Conservation (phyloP, 352 stramenopile species). For the Aphanomyces astaci region DNA sequence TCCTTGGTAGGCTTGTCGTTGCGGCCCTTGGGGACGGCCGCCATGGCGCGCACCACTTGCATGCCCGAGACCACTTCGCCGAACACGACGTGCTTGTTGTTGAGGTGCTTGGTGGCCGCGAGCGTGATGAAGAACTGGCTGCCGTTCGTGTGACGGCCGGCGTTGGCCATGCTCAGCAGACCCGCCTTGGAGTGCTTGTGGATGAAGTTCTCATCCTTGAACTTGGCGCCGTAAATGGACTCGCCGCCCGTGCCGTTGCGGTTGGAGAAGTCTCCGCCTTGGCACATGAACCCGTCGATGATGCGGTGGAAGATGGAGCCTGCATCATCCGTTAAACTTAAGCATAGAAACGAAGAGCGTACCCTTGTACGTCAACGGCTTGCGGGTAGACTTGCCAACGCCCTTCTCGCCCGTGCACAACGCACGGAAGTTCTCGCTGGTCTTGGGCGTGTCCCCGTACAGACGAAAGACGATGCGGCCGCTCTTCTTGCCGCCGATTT, state of each 20-base stretch:
- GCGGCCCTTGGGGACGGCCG: slow-evolving; percentile 72
- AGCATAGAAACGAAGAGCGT: not conserved
- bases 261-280: slow-evolving; percentile 71
- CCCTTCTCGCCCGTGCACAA: slow-evolving; percentile 67
- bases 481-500: slow-evolving; percentile 71
- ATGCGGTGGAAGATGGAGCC: slow-evolving; percentile 72
- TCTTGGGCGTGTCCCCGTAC: slow-evolving; percentile 45
- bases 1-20: slow-evolving; percentile 82
- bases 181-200: slow-evolving; percentile 89
- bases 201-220: slow-evolving; percentile 93
- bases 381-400: slow-evolving; percentile 45
- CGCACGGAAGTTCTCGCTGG: slow-evolving; percentile 56
- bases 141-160: slow-evolving; percentile 65
- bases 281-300: slow-evolving; percentile 83
- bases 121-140: slow-evolving; percentile 84
- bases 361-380: slow-evolving; percentile 58
- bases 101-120: slow-evolving; percentile 89
- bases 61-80: slow-evolving; percentile 86
- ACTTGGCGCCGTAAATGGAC: slow-evolving; percentile 80
- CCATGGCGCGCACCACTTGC: slow-evolving; percentile 83
- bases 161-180: slow-evolving; percentile 94
- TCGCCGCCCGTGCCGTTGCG: slow-evolving; percentile 75
- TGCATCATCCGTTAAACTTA: slow-evolving; percentile 21
- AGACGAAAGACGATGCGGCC: slow-evolving; percentile 61
- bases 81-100: slow-evolving; percentile 99